A percentile compares a stretch with the other conserved stretches of the same genome.
Conservation (phyloP, 176 grass and related monocot species). For the Triticum dicoccoides region DNA sequence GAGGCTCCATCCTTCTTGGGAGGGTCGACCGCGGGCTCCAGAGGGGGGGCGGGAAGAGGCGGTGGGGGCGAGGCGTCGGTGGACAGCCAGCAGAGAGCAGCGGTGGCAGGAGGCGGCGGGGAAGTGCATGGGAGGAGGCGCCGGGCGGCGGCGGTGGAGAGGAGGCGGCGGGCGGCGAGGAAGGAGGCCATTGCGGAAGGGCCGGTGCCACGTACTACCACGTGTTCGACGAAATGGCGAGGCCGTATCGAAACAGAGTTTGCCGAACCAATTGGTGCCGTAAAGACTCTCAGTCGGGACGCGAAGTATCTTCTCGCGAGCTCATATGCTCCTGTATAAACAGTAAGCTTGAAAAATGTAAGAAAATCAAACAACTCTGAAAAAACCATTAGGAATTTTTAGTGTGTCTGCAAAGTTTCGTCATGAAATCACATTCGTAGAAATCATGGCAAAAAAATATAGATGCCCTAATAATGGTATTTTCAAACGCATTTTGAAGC, state of each 20-base stretch:
- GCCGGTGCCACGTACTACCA: not conserved
- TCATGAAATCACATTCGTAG: too few relatives aligned
- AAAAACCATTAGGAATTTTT: too few relatives aligned
- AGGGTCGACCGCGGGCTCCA: conserved; percentile 21
- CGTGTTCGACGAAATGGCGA: conserved; percentile 38
- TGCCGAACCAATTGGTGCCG: too few relatives aligned
- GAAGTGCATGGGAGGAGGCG: conserved; percentile 4
- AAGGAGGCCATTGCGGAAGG: conserved; percentile 48
- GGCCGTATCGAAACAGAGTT: not conserved
- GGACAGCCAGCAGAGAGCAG: conserved; percentile 23
- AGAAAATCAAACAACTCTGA: too few relatives aligned
- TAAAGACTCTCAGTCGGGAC: too few relatives aligned
- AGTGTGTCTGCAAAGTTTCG: too few relatives aligned
- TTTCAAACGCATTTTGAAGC: too few relatives aligned
- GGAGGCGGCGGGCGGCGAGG: conserved; percentile 49
- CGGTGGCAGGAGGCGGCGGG: not conserved
- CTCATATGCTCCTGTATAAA: too few relatives aligned
- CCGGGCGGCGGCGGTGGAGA: conserved; percentile 25
- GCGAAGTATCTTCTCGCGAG: too few relatives aligned
- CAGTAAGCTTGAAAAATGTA: too few relatives aligned
- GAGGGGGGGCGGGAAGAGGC: conserved; percentile 27
- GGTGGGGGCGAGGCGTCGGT: conserved; percentile 30
- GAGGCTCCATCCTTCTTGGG: conserved; percentile 27
- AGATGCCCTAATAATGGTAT: too few relatives aligned
- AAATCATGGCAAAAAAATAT: too few relatives aligned